Percentiles rank a stretch among this genome's conserved stretches.
phyloP scores from a whole-genome alignment of 2,329 filamentous ascomycete species.

The Xylaria digitata region DNA sequence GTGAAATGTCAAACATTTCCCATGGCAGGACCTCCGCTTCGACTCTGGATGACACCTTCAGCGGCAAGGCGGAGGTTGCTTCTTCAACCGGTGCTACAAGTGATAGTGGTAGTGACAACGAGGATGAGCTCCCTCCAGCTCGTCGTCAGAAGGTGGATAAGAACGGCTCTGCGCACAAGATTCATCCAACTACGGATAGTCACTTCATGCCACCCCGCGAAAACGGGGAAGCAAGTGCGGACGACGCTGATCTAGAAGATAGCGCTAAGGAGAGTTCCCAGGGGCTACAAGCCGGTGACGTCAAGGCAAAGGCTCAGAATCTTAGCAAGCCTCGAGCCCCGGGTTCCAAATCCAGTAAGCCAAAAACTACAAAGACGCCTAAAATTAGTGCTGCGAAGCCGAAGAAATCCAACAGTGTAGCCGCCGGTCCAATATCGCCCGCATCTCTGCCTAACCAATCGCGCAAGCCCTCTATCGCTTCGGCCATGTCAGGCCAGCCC shows the following conservation, averaged over 20 bases:
- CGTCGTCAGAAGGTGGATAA: conserved; percentile 68
- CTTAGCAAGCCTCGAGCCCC: conserved; percentile 50
- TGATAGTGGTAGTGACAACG: conserved; percentile 77
- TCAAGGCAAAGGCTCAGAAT: conserved; percentile 57
- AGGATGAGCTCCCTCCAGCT: conserved; percentile 69
- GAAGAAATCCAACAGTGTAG: conserved; percentile 61
- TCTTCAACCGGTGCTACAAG: conserved; percentile 89
- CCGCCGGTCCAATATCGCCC: conserved; percentile 67
- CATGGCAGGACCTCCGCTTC: conserved; percentile 94
- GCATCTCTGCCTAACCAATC: conserved; percentile 74
- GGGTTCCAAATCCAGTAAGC: conserved; percentile 58
- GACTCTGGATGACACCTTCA: conserved; percentile 92
- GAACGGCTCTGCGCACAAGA: conserved; percentile 57
- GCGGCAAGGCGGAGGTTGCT: conserved; percentile 84
- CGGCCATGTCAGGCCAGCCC: conserved; percentile 63
- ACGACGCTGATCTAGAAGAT: conserved; percentile 66
- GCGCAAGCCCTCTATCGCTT: conserved; percentile 80
- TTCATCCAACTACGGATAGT: conserved; percentile 64
- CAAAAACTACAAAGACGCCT: conserved; percentile 55
- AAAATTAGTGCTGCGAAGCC: conserved; percentile 61
- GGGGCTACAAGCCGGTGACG: conserved; percentile 56
- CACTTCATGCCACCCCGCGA: conserved; percentile 60
- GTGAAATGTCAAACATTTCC: conserved; percentile 92
- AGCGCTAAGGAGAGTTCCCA: conserved; percentile 54
- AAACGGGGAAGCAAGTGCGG: conserved; percentile 64